Evolutionary conservation across 495 filamentous ascomycete genomes (phyloP).

Genomic region (Neurospora terricola): DNA sequence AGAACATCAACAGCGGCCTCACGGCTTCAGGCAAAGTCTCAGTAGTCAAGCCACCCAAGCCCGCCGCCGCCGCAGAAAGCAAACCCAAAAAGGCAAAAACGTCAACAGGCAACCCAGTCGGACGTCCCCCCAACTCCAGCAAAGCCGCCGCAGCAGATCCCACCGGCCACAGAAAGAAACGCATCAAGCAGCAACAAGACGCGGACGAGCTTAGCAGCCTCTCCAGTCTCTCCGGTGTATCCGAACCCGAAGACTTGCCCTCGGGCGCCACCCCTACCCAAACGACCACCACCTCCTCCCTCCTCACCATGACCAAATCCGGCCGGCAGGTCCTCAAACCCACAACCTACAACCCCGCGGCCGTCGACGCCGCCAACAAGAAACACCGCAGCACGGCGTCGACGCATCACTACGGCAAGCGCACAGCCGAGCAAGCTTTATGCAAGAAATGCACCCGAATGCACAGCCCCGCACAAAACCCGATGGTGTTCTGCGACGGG

Average conservation of each 20-base stretch:
- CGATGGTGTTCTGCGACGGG: conserved; percentile 90
- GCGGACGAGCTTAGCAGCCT: conserved; percentile 2
- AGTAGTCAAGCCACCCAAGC: background rate
- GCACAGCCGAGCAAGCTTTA: conserved; percentile 40
- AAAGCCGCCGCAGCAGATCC: background rate
- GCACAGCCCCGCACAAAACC: conserved; percentile 63
- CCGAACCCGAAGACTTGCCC: conserved; percentile 1
- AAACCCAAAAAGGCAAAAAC: conserved; percentile 20
- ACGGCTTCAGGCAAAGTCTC: conserved; percentile 9
- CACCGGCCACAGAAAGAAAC: conserved; percentile 8
- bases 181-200: conserved; percentile 11
- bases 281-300: conserved; percentile 28
- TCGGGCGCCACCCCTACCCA: conserved; percentile 11
- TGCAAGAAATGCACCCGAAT: conserved; percentile 76
- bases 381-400: conserved; percentile 18
- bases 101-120: background rate
- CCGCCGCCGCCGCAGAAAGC: conserved; percentile 8
- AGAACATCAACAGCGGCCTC: conserved; percentile 19
- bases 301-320: conserved; percentile 67
- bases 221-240: conserved; percentile 9
- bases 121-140: background rate
- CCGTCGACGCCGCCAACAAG: conserved; percentile 27
- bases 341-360: conserved; percentile 53
- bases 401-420: conserved; percentile 31
- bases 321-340: conserved; percentile 74